A percentile compares a stretch with the other conserved stretches of the same genome.
These are phyloP conservation scores for Rhododendron griersonianum DNA, from an alignment of 148 eudicot genomes.

Conservation along the genomic window DNA sequence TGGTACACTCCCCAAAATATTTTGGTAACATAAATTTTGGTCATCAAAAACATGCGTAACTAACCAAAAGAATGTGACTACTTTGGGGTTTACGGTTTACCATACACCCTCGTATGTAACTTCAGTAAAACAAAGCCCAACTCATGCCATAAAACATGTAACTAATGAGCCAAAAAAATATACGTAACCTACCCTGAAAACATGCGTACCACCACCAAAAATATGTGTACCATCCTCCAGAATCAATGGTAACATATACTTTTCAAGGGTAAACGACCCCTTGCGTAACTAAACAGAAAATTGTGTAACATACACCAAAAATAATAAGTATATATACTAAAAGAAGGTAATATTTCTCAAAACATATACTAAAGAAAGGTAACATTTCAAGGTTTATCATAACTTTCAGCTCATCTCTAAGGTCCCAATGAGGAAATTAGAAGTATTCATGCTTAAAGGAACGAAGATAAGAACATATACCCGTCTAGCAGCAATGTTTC, in stretches of 20 bases:
- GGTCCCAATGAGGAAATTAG: background rate
- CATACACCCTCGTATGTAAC: background rate
- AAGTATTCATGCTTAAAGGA: background rate
- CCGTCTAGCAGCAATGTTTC: slow-evolving; percentile 42
- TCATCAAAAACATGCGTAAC: background rate
- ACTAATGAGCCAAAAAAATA: background rate
- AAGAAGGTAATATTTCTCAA: no score
- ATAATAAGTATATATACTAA: no score
- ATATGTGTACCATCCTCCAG: background rate
- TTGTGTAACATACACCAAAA: background rate
- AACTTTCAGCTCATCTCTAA: background rate
- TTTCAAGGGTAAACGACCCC: background rate
- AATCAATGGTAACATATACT: no score
- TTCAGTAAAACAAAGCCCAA: background rate
- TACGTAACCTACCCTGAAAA: background rate
- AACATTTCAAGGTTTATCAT: background rate
- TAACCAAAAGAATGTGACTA: background rate
- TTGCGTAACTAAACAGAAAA: background rate
- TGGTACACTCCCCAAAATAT: background rate
- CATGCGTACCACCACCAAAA: background rate
- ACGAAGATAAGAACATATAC: slow-evolving; percentile 19
- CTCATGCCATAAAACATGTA: background rate
- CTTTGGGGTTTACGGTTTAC: background rate
- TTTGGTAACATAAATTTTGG: background rate
- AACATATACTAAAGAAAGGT: background rate